These are phyloP conservation scores for Boletus insuetus DNA, from an alignment of 768 basidiomycete species.

Conservation along the genomic window DNA sequence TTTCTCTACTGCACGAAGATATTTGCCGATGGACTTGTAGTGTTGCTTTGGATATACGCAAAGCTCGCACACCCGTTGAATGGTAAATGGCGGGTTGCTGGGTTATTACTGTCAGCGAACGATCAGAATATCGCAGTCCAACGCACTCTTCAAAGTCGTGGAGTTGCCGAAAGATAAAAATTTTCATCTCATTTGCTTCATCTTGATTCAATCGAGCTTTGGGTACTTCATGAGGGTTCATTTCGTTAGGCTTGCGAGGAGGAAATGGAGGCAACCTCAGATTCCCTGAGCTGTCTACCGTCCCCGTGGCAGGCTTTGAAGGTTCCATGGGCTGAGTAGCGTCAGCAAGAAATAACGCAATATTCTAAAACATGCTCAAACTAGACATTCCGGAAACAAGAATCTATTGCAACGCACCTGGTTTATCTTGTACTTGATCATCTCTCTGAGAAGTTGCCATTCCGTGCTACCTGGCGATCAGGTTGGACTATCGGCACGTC, in stretches of 20 bases:
- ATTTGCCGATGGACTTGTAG: conserved; percentile 81
- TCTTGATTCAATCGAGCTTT: conserved; percentile 57
- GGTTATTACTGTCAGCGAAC: conserved; percentile 5
- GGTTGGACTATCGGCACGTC: conserved; percentile 7
- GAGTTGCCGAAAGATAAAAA: conserved; percentile 57
- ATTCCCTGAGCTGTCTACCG: conserved; percentile 45
- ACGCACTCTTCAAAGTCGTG: conserved; percentile 75
- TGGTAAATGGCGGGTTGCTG: conserved; percentile 77
- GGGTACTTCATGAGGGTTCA: conserved; percentile 52
- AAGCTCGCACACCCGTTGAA: conserved; percentile 86
- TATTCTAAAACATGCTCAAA: conserved; percentile 40
- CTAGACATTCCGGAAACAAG: background rate
- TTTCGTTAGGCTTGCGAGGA: conserved; percentile 48
- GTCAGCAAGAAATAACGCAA: conserved; percentile 44
- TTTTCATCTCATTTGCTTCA: conserved; percentile 58
- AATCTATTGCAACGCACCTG: conserved; percentile 42
- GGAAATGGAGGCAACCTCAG: conserved; percentile 74
- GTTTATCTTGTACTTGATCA: conserved; percentile 68
- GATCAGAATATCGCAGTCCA: background rate
- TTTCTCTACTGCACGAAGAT: conserved; percentile 83
- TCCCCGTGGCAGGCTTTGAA: conserved; percentile 37
- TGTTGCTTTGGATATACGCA: conserved; percentile 63
- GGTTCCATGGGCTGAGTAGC: conserved; percentile 38
- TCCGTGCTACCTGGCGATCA: conserved; percentile 46
- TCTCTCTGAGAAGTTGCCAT: conserved; percentile 67